Percentiles rank a stretch among this genome's conserved stretches.
Conservation (phyloP, 2,329 filamentous ascomycete species). For the Mollisiaceae sp. region DNA sequence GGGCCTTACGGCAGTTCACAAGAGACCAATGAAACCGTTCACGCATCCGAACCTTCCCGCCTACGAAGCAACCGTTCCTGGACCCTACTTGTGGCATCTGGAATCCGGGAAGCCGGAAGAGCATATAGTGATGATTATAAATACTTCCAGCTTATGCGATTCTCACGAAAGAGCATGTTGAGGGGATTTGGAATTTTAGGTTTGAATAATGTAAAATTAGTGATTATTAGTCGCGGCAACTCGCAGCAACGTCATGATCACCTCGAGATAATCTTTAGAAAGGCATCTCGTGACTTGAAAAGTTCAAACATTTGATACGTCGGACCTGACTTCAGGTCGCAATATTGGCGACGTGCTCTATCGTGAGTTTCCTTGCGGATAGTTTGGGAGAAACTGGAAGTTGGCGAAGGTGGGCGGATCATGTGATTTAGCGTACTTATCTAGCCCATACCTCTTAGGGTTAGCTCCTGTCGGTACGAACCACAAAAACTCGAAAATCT, state of each 20-base stretch:
- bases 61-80: background rate
- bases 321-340: background rate
- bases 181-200: conserved; percentile 20
- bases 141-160: background rate
- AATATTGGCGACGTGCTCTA: background rate
- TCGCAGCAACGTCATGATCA: conserved; percentile 8
- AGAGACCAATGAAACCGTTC: background rate
- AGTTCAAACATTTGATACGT: background rate
- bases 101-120: conserved; percentile 5
- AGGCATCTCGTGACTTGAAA: background rate
- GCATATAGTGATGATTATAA: background rate
- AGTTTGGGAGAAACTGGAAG: background rate
- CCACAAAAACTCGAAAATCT: conserved; percentile 26
- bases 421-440: background rate
- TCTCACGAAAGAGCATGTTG: conserved; percentile 1
- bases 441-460: background rate
- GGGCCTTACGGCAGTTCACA: background rate
- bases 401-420: background rate
- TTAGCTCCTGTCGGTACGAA: conserved; percentile 17
- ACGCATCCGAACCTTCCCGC: background rate
- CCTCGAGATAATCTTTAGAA: background rate
- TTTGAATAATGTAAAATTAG: conserved; percentile 13
- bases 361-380: background rate
- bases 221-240: conserved; percentile 3
- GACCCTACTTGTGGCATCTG: background rate